Evolutionary conservation across 371 early-diverging fungal species (phyloP).

Genomic region (Phascolomyces articulosus): DNA sequence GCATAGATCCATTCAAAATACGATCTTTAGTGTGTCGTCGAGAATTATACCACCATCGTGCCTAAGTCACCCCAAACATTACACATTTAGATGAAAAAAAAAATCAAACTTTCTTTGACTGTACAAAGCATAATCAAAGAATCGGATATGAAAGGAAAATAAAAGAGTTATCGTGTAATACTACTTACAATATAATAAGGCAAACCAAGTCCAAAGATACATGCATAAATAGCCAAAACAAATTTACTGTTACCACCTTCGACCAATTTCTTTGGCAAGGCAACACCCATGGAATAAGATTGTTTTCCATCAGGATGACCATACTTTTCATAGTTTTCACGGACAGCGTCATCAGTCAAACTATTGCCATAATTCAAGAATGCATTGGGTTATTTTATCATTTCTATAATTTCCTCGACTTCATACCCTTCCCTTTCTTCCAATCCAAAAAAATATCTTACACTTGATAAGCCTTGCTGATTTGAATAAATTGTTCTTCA

Average conservation of each 20-base stretch:
- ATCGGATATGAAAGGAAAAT: neutral
- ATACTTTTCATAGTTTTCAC: conserved; percentile 91
- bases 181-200: conserved; percentile 79
- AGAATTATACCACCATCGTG: conserved; percentile 93
- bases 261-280: conserved; percentile 86
- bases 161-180: neutral
- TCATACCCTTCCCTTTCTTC: neutral
- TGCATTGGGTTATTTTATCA: neutral
- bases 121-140: too few relatives aligned
- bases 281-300: conserved; percentile 92
- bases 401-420: neutral
- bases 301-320: conserved; percentile 97
- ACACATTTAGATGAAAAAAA: too few relatives aligned
- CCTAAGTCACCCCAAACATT: conserved; percentile 32
- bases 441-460: conserved; percentile 28
- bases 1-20: conserved; percentile 90
- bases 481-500: conserved; percentile 71
- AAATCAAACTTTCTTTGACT: too few relatives aligned
- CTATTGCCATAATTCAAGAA: too few relatives aligned
- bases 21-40: conserved; percentile 87
- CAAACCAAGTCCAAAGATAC: conserved; percentile 86
- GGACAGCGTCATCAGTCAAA: conserved; percentile 89
- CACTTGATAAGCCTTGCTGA: conserved; percentile 90
- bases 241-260: conserved; percentile 79
- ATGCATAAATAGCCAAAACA: conserved; percentile 82